A percentile compares a stretch with the other conserved stretches of the same genome.
Conservation (phyloP, 1,139 yeast genomes). For the Dujonia santamariae region DNA sequence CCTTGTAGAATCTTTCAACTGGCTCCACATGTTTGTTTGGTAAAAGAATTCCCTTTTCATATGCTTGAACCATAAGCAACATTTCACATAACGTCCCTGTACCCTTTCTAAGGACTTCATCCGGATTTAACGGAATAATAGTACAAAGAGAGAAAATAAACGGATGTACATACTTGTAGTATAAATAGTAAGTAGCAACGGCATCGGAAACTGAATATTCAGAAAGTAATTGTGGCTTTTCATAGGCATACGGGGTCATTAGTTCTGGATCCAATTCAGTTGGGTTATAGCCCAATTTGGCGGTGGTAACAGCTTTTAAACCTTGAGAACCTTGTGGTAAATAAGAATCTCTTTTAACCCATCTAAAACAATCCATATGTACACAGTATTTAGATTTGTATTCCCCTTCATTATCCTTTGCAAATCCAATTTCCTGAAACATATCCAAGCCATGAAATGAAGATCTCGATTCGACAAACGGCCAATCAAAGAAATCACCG, state of each 20-base stretch:
- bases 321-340: conserved; percentile 99
- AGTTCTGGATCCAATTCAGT: conserved; percentile 95
- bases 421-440: conserved; percentile 94
- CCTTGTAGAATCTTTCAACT: conserved; percentile 87
- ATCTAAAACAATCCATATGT: conserved; percentile 96
- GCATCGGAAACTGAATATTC: conserved; percentile 99
- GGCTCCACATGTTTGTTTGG: conserved; percentile 96
- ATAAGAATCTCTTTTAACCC: conserved; percentile 99
- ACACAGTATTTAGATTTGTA: conserved; percentile 90
- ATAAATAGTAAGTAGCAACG: conserved; percentile 94
- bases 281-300: conserved; percentile 93
- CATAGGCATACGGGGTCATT: conserved; percentile 97
- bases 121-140: conserved; percentile 94
- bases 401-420: conserved; percentile 85
- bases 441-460: conserved; percentile 79
- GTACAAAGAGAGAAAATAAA: conserved; percentile 94
- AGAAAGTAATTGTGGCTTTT: conserved; percentile 86
- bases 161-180: conserved; percentile 96
- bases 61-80: conserved; percentile 97
- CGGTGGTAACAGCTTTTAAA: conserved; percentile 95
- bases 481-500: conserved; percentile 99
- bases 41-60: conserved; percentile 66
- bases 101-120: conserved; percentile 93
- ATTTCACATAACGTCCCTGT: conserved; percentile 98
- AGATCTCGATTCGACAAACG: conserved; percentile 90